Conservation (phyloP, 345 rosid genomes). For the Kandelia obovata region DNA sequence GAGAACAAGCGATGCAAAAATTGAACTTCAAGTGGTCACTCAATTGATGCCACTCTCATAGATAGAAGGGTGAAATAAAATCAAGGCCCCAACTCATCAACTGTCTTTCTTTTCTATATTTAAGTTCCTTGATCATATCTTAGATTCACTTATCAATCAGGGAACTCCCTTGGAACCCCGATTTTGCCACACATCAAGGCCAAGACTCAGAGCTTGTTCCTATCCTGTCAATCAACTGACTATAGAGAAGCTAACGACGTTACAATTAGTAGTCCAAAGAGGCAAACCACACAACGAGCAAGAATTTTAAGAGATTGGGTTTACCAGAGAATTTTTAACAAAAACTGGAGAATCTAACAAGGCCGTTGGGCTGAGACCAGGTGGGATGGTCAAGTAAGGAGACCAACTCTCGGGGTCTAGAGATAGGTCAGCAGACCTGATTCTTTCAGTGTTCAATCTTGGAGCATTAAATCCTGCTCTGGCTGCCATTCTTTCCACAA, state of each 20-base stretch:
- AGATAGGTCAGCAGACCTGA: slow-evolving; percentile 22
- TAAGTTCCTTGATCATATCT: neutral
- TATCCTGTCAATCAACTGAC: no score
- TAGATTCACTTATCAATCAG: neutral
- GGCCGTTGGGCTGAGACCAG: slow-evolving; percentile 35
- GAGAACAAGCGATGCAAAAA: no score
- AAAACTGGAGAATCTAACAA: slow-evolving; percentile 33
- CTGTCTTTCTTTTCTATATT: neutral
- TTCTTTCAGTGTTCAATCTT: slow-evolving; percentile 32
- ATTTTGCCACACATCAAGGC: neutral
- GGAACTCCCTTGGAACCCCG: neutral
- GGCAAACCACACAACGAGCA: slow-evolving; percentile 1
- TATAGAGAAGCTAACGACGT: no score
- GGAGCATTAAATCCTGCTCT: slow-evolving; percentile 38
- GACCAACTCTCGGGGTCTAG: slow-evolving; percentile 21
- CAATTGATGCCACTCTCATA: neutral
- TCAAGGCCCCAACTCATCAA: neutral
- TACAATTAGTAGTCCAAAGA: slow-evolving; percentile 1
- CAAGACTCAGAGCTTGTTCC: neutral
- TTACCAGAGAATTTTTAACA: slow-evolving; percentile 28
- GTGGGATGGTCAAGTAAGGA: slow-evolving; percentile 30
- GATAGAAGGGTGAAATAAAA: slow-evolving; percentile 1
- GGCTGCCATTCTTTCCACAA: slow-evolving; percentile 33
- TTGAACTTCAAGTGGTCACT: no score
- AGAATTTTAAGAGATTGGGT: slow-evolving; percentile 5